Base-by-base conservation (phyloP, 192 early-diverging fungal species). In the Ramicandelaber brevisporus region DNA sequence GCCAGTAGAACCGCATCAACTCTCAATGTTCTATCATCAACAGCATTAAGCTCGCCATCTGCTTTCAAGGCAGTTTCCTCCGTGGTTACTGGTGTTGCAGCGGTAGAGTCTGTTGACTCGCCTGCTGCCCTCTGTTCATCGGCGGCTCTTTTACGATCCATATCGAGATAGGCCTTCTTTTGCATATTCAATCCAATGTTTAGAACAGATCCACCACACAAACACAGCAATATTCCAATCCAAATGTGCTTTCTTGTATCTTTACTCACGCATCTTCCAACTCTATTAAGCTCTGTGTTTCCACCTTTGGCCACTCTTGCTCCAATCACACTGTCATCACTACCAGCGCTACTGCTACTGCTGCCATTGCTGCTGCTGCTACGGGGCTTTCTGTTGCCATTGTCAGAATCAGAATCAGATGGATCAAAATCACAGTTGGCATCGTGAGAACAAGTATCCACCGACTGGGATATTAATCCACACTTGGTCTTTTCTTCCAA, bases 131-230 rank as follows among this genome's bases (percentile, higher is more conserved):
- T 37, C 14, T 21, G 10, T 3, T 18, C 21, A 8, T 34, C 36
- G 3, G 38, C 39, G 3, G 53, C 38, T 21, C 34, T 24, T 31
- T 57, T 53, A 19, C 69, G 57, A 31, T 65, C 48, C 0, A 65
- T 55, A 37, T 76, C 73, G 4, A 70, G 45, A 12, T 76, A 59
- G 1, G 73, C 77, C 11, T 73, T 61, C 30, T 81, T 81, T 44
- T 81, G 77, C 36, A 77, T 38, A 33, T 81, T 81, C 14, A 81
- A 45, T n/a, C 77, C 77, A 28, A 81, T 46, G 38, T 81, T 81
- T 20, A 65, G 46, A 6, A 60, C 58, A 6, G 65, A 59, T 4
- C 67, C 66, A 17, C 70, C 68, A 14, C 73, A 45, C 14, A 81
- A 37, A 5, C 58, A 60, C 29, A 81, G 46, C 14, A 81, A 44